Evolutionary conservation across 2,329 filamentous ascomycete genomes (phyloP), one percentile per base, ranked within the genome.

Genomic region (Chalaropsis ovoidea): DNA sequence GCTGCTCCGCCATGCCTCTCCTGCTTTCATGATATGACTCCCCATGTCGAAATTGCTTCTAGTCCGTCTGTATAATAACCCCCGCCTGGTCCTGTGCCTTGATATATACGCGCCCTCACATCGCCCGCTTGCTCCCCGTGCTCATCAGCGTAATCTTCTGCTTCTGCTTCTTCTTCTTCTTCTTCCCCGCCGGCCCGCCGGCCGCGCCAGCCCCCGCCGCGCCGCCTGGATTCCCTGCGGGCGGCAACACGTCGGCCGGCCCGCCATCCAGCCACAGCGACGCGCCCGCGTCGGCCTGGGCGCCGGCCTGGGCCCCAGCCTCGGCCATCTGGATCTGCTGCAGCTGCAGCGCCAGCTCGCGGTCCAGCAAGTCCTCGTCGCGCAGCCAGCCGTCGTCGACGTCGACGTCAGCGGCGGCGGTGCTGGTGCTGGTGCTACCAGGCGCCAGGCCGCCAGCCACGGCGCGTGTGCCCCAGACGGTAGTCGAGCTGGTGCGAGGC

Each of bases 381-480:
- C 89, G 86, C 17, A 93, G 77, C 92, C 92, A 96, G 0, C 92
- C 93, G 73, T 96, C 92, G 68, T 91, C 84, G 1, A 75, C 67
- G 73, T 73, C 13, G 75, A 75, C 11, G 62, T 31, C 47, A 61
- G 63, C 43, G 62, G 65, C 43, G 13, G 47, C 41, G 10, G 64
- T 66, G 3, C 68, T 35, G 6, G 6, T 31, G 31, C 31, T 31
- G 31, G 31, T 6, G 64, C 68, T 67, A 35, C 75, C 75, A 35
- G 84, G 71, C 11, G 82, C 80, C 1, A 86, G 84, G 2, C 84
- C 86, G 0, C 76, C 77, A 0, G 84, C 77, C 24, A 95, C 77
- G 0, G 82, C 84, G 2, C 83, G 80, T 0, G 93, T 97, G n/a
- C 93, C 93, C 93, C 93, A 97, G 0, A 97, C 90, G 0, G 93